A percentile compares a stretch with the other conserved stretches of the same genome.
These are phyloP conservation scores for Apiospora aurea DNA, from an alignment of 2,329 filamentous ascomycete genomes.

Conservation along the genomic window DNA sequence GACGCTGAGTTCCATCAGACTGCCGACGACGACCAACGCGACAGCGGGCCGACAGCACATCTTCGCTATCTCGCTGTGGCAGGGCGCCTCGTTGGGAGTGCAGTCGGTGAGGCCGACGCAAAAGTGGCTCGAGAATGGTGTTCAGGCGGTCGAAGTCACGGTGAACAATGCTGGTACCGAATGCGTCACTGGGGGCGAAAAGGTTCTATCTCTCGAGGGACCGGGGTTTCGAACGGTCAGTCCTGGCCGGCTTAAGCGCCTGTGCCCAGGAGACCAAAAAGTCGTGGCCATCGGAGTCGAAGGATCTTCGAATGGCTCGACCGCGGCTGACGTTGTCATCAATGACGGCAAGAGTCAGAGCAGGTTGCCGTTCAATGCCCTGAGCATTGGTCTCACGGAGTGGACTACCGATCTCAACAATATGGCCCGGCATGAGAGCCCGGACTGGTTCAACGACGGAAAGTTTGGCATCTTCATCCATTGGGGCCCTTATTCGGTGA, in stretches of 20 bases:
- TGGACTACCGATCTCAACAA: constrained; percentile 40
- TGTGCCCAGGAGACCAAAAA: constrained; percentile 50
- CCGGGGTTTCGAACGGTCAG: constrained; percentile 52
- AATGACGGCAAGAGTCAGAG: constrained; percentile 25
- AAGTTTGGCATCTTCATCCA: constrained; percentile 66
- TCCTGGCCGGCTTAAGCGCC: constrained; percentile 41
- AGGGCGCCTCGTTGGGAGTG: constrained; percentile 36
- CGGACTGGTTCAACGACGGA: constrained; percentile 58
- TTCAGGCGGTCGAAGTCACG: constrained; percentile 47
- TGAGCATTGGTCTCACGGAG: constrained; percentile 42
- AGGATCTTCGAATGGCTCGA: constrained; percentile 36
- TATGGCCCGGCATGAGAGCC: constrained; percentile 47
- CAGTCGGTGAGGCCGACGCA: constrained; percentile 48
- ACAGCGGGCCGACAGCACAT: constrained; percentile 47
- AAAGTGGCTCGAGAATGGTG: constrained; percentile 42
- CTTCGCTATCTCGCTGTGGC: constrained; percentile 46
- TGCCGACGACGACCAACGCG: constrained; percentile 48
- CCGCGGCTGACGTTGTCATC: constrained; percentile 31
- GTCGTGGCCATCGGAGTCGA: constrained; percentile 43
- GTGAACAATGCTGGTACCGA: constrained; percentile 46
- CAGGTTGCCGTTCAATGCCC: constrained; percentile 32
- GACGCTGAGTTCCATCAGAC: constrained; percentile 46
- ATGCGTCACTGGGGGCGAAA: constrained; percentile 40
- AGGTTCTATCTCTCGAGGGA: constrained; percentile 39
- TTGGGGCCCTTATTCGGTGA: constrained; percentile 59